These are phyloP conservation scores for Amoebophrya sp. DNA, from an alignment of 169 alveolate genomes.

Conservation along the genomic window DNA sequence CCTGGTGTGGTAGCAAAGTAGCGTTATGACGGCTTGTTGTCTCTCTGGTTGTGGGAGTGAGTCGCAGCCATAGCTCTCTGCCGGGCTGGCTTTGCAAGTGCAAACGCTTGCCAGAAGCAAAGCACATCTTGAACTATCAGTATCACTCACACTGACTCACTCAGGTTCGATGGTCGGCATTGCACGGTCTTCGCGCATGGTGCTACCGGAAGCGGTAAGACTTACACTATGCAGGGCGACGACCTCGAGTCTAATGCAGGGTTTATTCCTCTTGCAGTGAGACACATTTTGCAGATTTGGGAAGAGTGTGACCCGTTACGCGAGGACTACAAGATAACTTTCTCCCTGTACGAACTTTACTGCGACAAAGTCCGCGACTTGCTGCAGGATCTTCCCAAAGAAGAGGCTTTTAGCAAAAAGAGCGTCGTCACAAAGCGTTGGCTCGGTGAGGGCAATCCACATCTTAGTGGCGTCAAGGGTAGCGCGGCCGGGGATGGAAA, in stretches of 20 bases:
- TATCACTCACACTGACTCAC: too few species aligned
- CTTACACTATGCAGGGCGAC: constrained; percentile 52
- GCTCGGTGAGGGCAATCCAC: background rate
- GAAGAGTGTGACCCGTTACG: background rate
- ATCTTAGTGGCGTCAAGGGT: background rate
- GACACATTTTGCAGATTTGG: background rate
- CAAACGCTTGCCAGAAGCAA: too few species aligned
- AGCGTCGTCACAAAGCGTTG: background rate
- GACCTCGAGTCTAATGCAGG: background rate
- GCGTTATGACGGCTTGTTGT: too few species aligned
- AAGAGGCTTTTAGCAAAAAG: background rate
- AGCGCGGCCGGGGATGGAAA: too few species aligned
- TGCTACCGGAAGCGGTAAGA: constrained; percentile 54
- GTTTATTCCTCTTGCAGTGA: background rate
- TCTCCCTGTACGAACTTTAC: constrained; percentile 52
- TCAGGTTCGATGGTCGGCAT: background rate
- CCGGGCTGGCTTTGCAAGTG: too few species aligned
- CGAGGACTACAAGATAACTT: constrained; percentile 36
- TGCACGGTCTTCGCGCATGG: constrained; percentile 53
- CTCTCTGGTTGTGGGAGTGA: too few species aligned
- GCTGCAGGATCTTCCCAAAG: constrained; percentile 18
- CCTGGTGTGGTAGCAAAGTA: too few species aligned
- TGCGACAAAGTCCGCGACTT: constrained; percentile 51
- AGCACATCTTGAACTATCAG: too few species aligned
- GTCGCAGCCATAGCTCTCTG: too few species aligned